Conservation (phyloP, 2,329 filamentous ascomycete species). For the Thermomyces lanuginosus region DNA sequence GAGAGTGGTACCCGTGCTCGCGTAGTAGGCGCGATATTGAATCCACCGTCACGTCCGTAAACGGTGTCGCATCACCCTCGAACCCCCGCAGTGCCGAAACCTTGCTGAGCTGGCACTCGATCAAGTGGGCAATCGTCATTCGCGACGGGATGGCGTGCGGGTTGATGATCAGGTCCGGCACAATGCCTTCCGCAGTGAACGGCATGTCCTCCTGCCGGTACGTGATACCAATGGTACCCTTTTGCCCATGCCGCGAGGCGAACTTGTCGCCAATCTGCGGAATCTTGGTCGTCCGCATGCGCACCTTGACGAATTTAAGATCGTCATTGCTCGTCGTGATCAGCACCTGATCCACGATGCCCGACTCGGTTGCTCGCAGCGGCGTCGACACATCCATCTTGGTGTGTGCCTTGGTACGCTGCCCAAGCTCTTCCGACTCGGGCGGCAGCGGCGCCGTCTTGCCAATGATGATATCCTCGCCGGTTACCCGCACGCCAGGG, state of each 20-base stretch:
- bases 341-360: constrained; percentile 86
- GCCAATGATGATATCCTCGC: constrained; percentile 97
- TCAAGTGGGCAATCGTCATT: constrained; percentile 99
- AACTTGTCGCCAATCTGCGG: constrained; percentile 99
- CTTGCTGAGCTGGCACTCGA: constrained; percentile 94
- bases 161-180: constrained; percentile 95
- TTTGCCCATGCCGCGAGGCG: constrained; percentile 95
- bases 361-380: constrained; percentile 85
- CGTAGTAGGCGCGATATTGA: constrained; percentile 74
- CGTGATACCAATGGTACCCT: constrained; percentile 97
- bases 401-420: constrained; percentile 74
- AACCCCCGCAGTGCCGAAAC: constrained; percentile 84
- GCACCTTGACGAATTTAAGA: constrained; percentile 89
- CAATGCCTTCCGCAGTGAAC: constrained; percentile 79
- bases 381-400: constrained; percentile 95
- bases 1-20: constrained; percentile 85
- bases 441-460: constrained; percentile 92
- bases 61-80: constrained; percentile 94
- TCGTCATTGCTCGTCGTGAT: constrained; percentile 91
- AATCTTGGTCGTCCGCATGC: constrained; percentile 92
- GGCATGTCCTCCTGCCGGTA: constrained; percentile 98
- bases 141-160: constrained; percentile 98
- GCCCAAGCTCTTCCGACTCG: constrained; percentile 84
- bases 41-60: constrained; percentile 94
- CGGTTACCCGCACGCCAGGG: constrained; percentile 84